Conservation (phyloP, 2,329 filamentous ascomycete genomes). For the Falciphora oryzae region DNA sequence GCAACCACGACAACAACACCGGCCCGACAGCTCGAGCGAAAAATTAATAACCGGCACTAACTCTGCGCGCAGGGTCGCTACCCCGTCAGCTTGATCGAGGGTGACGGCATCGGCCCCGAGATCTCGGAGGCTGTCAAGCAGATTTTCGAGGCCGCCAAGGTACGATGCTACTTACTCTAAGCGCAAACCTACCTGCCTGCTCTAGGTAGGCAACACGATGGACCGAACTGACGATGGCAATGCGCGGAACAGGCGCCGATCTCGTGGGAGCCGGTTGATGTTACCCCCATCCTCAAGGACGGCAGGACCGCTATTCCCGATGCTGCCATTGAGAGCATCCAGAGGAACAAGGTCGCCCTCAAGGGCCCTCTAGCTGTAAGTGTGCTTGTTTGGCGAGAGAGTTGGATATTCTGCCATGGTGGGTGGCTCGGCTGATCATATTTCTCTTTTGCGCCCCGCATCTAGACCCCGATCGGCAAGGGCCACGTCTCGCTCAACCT, state of each 20-base stretch:
- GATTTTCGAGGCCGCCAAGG: slow-evolving; percentile 93
- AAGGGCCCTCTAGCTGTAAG: slow-evolving; percentile 94
- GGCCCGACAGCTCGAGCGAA: slow-evolving; percentile 10
- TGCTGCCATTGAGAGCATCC: slow-evolving; percentile 86
- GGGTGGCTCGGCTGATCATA: neutral
- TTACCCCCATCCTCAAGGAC: slow-evolving; percentile 87
- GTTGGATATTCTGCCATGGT: neutral
- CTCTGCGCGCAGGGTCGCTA: slow-evolving; percentile 68
- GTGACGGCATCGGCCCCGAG: slow-evolving; percentile 97
- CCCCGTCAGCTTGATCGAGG: slow-evolving; percentile 95
- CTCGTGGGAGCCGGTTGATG: slow-evolving; percentile 95
- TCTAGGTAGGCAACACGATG: neutral
- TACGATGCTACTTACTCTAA: slow-evolving; percentile 34
- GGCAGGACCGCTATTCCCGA: slow-evolving; percentile 94
- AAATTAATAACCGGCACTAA: slow-evolving; percentile 18
- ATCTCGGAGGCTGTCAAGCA: slow-evolving; percentile 98
- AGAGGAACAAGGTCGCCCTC: slow-evolving; percentile 92
- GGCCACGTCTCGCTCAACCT: slow-evolving; percentile 98
- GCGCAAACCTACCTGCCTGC: slow-evolving; percentile 6
- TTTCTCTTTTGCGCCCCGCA: neutral
- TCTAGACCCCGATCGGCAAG: slow-evolving; percentile 89
- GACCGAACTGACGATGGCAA: neutral
- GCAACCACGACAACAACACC: slow-evolving; percentile 7
- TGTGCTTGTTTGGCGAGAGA: slow-evolving; percentile 16
- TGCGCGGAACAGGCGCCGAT: slow-evolving; percentile 64